phyloP scores from a whole-genome alignment of 2,329 filamentous ascomycete species.

The Fusarium redolens region DNA sequence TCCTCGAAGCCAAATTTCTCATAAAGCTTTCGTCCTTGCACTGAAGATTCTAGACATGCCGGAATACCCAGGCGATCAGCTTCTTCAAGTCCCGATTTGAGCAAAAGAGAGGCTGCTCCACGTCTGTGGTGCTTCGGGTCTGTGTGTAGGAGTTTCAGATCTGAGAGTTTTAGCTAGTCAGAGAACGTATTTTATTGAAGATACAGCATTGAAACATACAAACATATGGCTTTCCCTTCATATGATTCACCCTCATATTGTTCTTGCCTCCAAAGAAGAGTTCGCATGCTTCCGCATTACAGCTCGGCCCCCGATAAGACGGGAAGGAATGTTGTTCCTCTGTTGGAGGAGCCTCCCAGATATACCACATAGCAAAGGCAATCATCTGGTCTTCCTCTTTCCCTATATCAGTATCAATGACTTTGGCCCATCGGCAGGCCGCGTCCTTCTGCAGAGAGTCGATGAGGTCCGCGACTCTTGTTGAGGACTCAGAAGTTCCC shows the following conservation, averaged over 20 bases:
- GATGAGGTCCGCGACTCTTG: slow-evolving; percentile 39
- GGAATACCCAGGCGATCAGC: slow-evolving; percentile 52
- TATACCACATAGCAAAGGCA: slow-evolving; percentile 52
- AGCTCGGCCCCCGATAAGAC: slow-evolving; percentile 44
- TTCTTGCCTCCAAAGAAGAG: slow-evolving; percentile 49
- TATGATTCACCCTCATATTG: slow-evolving; percentile 45
- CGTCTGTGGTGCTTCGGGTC: slow-evolving; percentile 52
- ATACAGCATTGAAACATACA: slow-evolving; percentile 46
- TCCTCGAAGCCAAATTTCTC: slow-evolving; percentile 51
- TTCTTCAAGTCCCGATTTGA: slow-evolving; percentile 51
- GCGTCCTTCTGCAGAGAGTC: slow-evolving; percentile 38
- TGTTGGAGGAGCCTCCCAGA: slow-evolving; percentile 43
- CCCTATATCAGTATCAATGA: slow-evolving; percentile 49
- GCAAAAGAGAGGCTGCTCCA: slow-evolving; percentile 50
- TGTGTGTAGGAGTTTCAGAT: slow-evolving; percentile 54
- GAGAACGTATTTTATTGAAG: too few species aligned
- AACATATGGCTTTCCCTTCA: slow-evolving; percentile 48
- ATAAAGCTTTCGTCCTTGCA: slow-evolving; percentile 49
- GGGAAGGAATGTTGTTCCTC: slow-evolving; percentile 39
- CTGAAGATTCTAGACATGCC: slow-evolving; percentile 52
- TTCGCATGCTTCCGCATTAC: slow-evolving; percentile 50
- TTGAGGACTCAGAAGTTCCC: slow-evolving; percentile 32
- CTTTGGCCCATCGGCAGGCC: slow-evolving; percentile 51
- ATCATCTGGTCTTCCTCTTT: slow-evolving; percentile 46
- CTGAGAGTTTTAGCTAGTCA: slow-evolving; percentile 30